Percentiles rank a stretch among this genome's conserved stretches.
These are phyloP conservation scores for Begonia fuchsioides DNA, from an alignment of 306 rosid genomes.

Conservation along the genomic window DNA sequence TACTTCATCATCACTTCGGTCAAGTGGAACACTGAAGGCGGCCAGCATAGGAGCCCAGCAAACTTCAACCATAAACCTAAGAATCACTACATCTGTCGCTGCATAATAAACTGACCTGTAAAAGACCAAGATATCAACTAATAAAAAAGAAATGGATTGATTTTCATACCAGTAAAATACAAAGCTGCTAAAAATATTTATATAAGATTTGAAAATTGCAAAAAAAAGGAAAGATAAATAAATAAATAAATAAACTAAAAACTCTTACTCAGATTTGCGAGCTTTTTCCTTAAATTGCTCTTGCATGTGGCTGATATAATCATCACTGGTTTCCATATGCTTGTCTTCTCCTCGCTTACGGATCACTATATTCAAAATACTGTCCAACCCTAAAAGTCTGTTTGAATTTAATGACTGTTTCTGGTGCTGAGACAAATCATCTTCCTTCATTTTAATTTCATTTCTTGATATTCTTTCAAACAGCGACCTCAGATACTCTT, in stretches of 20 bases:
- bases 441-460: constrained; percentile 97
- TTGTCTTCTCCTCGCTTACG: constrained; percentile 57
- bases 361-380: constrained; percentile 83
- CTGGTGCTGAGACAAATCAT: constrained; percentile 61
- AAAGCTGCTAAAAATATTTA: background rate
- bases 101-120: constrained; percentile 92
- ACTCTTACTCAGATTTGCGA: constrained; percentile 89
- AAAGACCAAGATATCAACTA: constrained; percentile 12
- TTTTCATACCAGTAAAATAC: background rate
- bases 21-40: constrained; percentile 99
- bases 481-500: constrained; percentile 73
- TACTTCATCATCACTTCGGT: constrained; percentile 90
- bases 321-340: constrained; percentile 85
- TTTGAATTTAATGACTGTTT: constrained; percentile 67
- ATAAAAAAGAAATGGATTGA: background rate
- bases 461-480: constrained; percentile 78
- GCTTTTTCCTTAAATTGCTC: constrained; percentile 95
- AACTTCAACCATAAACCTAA: constrained; percentile 90
- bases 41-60: constrained; percentile 99
- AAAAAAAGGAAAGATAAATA: background rate
- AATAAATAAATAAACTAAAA: constrained; percentile 4
- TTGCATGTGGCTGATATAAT: constrained; percentile 92
- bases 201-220: too few species aligned
- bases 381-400: constrained; percentile 75
- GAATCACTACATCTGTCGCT: constrained; percentile 85